phyloP scores from a whole-genome alignment of 192 early-diverging fungal species.

The Coemansia sp. region DNA sequence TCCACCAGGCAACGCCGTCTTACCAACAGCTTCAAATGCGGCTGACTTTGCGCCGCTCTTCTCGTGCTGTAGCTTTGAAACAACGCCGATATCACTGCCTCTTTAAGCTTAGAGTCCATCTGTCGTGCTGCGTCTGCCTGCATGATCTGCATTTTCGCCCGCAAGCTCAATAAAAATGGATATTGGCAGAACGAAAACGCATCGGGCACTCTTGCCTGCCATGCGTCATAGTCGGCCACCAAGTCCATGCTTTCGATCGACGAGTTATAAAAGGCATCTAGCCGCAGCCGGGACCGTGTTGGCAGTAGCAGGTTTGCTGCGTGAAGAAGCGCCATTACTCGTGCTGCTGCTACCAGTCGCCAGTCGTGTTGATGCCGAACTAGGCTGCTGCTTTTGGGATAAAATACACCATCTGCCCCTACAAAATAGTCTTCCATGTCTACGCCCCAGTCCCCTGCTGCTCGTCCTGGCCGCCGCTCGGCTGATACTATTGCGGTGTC shows the following conservation, averaged over 20 bases:
- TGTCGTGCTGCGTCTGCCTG: slow-evolving; percentile 72
- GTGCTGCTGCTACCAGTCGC: slow-evolving; percentile 75
- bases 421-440: slow-evolving; percentile 48
- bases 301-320: slow-evolving; percentile 66
- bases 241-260: slow-evolving; percentile 71
- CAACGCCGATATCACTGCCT: slow-evolving; percentile 61
- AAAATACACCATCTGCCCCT: slow-evolving; percentile 52
- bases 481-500: background rate
- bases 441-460: slow-evolving; percentile 28
- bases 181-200: slow-evolving; percentile 81
- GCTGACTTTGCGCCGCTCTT: slow-evolving; percentile 29
- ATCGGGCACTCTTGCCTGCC: slow-evolving; percentile 58
- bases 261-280: slow-evolving; percentile 84
- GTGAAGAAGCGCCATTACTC: slow-evolving; percentile 85
- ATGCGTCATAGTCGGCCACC: slow-evolving; percentile 69
- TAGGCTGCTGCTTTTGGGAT: slow-evolving; percentile 37
- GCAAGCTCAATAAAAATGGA: slow-evolving; percentile 73
- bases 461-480: slow-evolving; percentile 8
- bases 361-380: slow-evolving; percentile 79
- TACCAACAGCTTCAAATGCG: slow-evolving; percentile 61
- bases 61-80: slow-evolving; percentile 46
- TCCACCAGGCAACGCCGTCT: slow-evolving; percentile 67
- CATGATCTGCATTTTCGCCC: slow-evolving; percentile 75
- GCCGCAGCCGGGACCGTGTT: slow-evolving; percentile 50
- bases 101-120: slow-evolving; percentile 71